Evolutionary conservation across 805 yeast genomes (phyloP).

Genomic region (Kuraishia capsulata): DNA sequence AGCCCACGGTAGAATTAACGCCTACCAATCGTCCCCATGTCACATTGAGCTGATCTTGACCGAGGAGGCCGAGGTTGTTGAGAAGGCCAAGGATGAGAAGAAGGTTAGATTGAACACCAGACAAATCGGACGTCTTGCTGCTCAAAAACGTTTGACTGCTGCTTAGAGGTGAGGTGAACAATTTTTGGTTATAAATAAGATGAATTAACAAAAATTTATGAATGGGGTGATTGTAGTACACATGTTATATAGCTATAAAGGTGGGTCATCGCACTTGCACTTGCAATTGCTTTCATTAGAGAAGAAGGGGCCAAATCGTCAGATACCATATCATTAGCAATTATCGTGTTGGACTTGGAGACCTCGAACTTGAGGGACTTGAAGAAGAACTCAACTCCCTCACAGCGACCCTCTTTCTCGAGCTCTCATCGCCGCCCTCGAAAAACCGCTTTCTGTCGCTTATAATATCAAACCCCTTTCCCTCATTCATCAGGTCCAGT

Average conservation of each 20-base stretch:
- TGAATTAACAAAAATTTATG: background rate
- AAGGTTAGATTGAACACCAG: conserved; percentile 72
- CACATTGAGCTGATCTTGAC: conserved; percentile 97
- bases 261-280: background rate
- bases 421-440: too few relatives aligned
- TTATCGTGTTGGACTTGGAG: too few relatives aligned
- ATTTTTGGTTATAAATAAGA: background rate
- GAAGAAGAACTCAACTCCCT: too few relatives aligned
- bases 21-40: conserved; percentile 97
- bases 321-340: too few relatives aligned
- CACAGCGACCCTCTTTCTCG: too few relatives aligned
- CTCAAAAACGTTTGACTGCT: conserved; percentile 83
- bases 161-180: conserved; percentile 16
- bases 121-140: conserved; percentile 86
- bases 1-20: conserved; percentile 99
- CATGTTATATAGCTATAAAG: background rate
- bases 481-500: conserved; percentile 1
- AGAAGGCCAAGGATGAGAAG: conserved; percentile 59
- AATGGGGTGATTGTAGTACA: too few relatives aligned
- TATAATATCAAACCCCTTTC: background rate
- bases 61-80: conserved; percentile 90
- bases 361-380: too few relatives aligned
- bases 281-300: background rate
- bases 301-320: too few relatives aligned
- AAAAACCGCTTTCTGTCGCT: too few relatives aligned